A percentile compares a stretch with the other conserved stretches of the same genome.
These are phyloP conservation scores for Magnaporthiopsis incrustans DNA, from an alignment of 2,329 filamentous ascomycete species.

Conservation along the genomic window DNA sequence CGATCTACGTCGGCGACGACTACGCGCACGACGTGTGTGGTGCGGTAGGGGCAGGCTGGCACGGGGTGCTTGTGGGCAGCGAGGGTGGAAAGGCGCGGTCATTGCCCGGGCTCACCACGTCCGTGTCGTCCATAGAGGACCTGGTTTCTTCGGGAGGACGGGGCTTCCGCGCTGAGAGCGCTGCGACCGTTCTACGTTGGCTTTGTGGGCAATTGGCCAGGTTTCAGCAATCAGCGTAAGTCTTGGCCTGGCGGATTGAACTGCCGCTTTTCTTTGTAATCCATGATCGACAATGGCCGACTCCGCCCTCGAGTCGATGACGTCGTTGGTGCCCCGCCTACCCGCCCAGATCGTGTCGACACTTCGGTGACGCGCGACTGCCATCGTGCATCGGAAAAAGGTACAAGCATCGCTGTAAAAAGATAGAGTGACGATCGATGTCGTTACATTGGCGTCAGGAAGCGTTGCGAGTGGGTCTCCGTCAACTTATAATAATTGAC, in stretches of 20 bases:
- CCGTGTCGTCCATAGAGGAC: neutral
- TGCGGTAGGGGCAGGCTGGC: slow-evolving; percentile 12
- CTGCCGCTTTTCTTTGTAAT: neutral
- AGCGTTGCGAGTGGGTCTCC: neutral
- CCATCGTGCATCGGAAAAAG: neutral
- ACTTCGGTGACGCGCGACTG: neutral
- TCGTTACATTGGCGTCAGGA: neutral
- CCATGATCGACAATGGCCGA: neutral
- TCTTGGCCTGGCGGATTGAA: neutral
- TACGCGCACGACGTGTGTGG: slow-evolving; percentile 12
- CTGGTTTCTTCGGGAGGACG: neutral
- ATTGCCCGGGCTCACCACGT: neutral
- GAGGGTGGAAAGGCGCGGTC: neutral
- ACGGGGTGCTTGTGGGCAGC: slow-evolving; percentile 8
- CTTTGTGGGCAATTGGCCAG: neutral
- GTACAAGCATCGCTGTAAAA: neutral
- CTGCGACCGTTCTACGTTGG: neutral
- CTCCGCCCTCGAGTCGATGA: neutral
- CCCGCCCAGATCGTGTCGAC: neutral
- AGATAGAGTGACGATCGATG: neutral
- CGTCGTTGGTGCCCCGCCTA: neutral
- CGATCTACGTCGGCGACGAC: slow-evolving; percentile 14
- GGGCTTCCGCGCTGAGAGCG: neutral
- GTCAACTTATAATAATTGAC: neutral
- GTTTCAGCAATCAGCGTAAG: no score